Base-by-base conservation (phyloP, 2,329 filamentous ascomycete genomes). In the Aspergillus bombycis region DNA sequence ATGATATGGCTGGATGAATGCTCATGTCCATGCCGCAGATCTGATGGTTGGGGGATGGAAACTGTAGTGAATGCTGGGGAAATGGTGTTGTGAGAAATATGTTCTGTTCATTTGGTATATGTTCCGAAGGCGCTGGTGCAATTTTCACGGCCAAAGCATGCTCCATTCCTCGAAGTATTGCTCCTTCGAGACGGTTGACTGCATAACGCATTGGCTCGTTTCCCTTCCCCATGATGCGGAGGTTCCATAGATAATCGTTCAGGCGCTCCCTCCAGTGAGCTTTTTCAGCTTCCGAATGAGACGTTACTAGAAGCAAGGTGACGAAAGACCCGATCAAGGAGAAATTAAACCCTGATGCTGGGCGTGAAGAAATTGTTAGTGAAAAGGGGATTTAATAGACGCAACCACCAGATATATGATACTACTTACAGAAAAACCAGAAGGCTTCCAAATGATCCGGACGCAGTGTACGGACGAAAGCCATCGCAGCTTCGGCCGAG, bases 161-260 rank as follows among this genome's bases (percentile, higher is more conserved):
- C 8, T 60, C 57, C 43, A 53, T 60, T 21, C 46, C 57, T 9
- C 57, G 45, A 41, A 60, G 46, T 6, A 60, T 60, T 30, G 46
- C 57, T n/a, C 43, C 57, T 36, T 52, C 43, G 6, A 59, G 43
- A 19, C 45, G 45, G 21, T 59, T 59, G 6, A 59, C 57, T 9
- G 57, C 57, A 38, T 59, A 50, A 1, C 43, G 43, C 57, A 59
- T 59, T 3, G 57, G 43, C 43, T 59, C 43, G 32, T 12, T 50
- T 19, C 41, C 57, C 21, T 59, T 59, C 2, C 57, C 57, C 57
- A 59, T 50, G 2, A 59, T 14, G 30, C n/a, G 57, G 28, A 59
- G 43, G 30, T 4, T 50, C 57, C 57, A 59, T 2, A 50, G 45
- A n/a, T 50, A 59, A 28, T 59, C 28, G n/a, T 41, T 59, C 32